Conservation (phyloP, 495 filamentous ascomycete species). For the Podospora bellae-mahoneyi region DNA sequence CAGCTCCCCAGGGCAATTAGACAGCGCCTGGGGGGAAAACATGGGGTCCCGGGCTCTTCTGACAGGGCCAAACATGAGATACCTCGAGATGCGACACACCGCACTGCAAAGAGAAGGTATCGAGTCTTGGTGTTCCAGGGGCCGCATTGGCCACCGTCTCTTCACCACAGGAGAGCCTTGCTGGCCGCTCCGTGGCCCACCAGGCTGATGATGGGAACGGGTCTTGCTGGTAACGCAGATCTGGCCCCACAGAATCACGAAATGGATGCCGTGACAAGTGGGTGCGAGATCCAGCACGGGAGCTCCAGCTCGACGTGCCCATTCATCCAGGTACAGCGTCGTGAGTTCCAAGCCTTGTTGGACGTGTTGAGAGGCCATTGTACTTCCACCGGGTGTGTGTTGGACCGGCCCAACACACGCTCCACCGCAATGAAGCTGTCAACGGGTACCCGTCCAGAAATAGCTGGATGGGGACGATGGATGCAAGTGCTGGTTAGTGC, state of each 20-base stretch:
- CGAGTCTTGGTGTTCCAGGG: not conserved
- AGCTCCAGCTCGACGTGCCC: constrained; percentile 1
- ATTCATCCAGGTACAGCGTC: not conserved
- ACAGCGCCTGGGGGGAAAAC: not conserved
- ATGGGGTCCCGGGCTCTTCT: not conserved
- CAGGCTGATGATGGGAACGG: not conserved
- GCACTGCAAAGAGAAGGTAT: constrained; percentile 4
- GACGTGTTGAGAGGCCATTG: not conserved
- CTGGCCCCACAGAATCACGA: constrained; percentile 4
- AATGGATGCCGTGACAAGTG: constrained; percentile 1
- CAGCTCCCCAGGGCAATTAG: not conserved
- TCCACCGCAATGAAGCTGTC: not conserved
- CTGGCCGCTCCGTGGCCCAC: not conserved
- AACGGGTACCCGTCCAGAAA: not conserved
- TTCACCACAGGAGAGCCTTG: not conserved
- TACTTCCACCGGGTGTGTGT: not conserved
- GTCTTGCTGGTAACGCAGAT: constrained; percentile 8
- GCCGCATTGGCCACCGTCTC: not conserved
- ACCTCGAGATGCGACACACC: constrained; percentile 1
- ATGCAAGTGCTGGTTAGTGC: not conserved
- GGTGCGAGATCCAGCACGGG: not conserved
- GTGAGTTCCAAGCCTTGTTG: not conserved
- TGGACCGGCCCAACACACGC: not conserved
- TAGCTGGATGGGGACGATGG: not conserved
- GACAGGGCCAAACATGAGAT: constrained; percentile 3